Evolutionary conservation across 345 rosid genomes (phyloP).

Genomic region (Hirschfeldia incana): DNA sequence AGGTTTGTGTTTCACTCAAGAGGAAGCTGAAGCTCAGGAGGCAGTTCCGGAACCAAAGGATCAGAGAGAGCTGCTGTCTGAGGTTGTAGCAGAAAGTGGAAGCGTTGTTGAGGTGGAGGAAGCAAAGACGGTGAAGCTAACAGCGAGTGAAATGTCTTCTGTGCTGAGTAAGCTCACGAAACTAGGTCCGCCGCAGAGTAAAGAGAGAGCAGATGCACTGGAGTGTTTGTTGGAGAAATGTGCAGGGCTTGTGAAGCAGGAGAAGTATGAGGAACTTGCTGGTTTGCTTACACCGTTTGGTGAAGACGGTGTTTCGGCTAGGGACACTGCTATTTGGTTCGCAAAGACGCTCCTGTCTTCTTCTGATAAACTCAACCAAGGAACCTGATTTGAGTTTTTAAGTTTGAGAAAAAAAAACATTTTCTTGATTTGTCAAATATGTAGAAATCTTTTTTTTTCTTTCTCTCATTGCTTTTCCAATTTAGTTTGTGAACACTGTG

Average conservation of each 20-base stretch:
- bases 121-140: constrained; percentile 32
- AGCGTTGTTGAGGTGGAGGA: constrained; percentile 45
- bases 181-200: constrained; percentile 54
- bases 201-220: constrained; percentile 83
- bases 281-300: constrained; percentile 93
- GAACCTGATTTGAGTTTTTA: constrained; percentile 38
- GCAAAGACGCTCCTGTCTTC: constrained; percentile 88
- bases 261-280: constrained; percentile 78
- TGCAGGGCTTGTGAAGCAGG: constrained; percentile 85
- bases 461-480: constrained; percentile 1
- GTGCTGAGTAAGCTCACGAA: constrained; percentile 60
- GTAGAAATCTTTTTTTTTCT: background rate
- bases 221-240: constrained; percentile 93
- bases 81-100: constrained; percentile 37
- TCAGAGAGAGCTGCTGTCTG: constrained; percentile 27
- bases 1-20: constrained; percentile 27
- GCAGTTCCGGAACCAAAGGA: constrained; percentile 30
- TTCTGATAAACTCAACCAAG: constrained; percentile 64
- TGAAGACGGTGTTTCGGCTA: constrained; percentile 84
- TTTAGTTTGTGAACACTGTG: constrained; percentile 12
- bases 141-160: constrained; percentile 50
- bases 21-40: constrained; percentile 42
- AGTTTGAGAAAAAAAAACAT: background rate
- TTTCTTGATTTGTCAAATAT: constrained; percentile 20
- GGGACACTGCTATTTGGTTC: constrained; percentile 98